These are phyloP conservation scores for Grosmannia penicillata DNA, from an alignment of 2,329 filamentous ascomycete species.

Conservation along the genomic window DNA sequence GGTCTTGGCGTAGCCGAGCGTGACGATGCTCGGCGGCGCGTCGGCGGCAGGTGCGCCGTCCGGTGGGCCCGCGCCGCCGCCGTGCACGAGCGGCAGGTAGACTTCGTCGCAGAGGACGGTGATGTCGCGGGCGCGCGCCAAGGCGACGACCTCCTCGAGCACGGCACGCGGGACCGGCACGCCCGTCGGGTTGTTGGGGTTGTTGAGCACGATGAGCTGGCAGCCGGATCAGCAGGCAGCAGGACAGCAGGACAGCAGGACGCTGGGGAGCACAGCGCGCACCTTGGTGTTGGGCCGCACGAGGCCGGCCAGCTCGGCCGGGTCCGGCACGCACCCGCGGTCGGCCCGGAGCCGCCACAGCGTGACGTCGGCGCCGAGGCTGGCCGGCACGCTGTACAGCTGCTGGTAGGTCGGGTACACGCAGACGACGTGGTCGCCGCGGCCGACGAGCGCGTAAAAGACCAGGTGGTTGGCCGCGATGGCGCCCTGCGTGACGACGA, in stretches of 20 bases:
- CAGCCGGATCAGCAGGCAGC: no score
- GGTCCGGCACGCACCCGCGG: conserved; percentile 51
- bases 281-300: conserved; percentile 59
- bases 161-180: conserved; percentile 47
- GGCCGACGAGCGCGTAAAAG: conserved; percentile 56
- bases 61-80: conserved; percentile 26
- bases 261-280: conserved; percentile 3
- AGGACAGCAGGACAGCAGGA: conserved; percentile 19
- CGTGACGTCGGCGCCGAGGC: conserved; percentile 61
- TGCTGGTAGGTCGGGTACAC: conserved; percentile 83
- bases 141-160: conserved; percentile 44
- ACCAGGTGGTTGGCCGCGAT: conserved; percentile 76
- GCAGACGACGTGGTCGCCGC: conserved; percentile 71
- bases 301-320: conserved; percentile 49
- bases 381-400: conserved; percentile 59
- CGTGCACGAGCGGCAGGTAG: conserved; percentile 71
- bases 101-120: conserved; percentile 67
- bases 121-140: conserved; percentile 49
- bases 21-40: conserved; percentile 49
- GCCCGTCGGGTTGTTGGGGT: conserved; percentile 74
- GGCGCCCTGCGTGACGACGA: conserved; percentile 66
- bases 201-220: conserved; percentile 42
- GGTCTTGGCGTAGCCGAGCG: conserved; percentile 55
- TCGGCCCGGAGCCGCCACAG: conserved; percentile 56
- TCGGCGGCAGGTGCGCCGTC: conserved; percentile 24